Conservation (phyloP, 257 asterid species). For the Nicotiana tabacum region DNA sequence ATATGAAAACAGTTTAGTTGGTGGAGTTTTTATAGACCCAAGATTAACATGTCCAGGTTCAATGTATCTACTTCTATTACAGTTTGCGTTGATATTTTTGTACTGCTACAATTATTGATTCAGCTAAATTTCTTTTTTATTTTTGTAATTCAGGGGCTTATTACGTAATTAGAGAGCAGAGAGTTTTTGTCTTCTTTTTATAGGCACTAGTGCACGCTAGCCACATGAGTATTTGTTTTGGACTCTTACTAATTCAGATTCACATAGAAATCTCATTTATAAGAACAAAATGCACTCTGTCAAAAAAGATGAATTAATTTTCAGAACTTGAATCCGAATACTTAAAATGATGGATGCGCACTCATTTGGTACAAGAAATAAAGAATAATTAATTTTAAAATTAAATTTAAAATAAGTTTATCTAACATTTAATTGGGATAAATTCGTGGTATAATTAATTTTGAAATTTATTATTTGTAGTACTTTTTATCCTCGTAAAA, state of each 20-base stretch:
- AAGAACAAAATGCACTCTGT: too few species aligned
- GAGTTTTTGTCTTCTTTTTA: not conserved
- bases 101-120: not conserved
- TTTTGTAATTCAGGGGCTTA: not conserved
- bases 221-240: not conserved
- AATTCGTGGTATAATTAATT: too few species aligned
- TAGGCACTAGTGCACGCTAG: not conserved
- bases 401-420: too few species aligned
- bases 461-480: too few species aligned
- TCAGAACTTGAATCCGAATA: too few species aligned
- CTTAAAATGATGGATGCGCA: too few species aligned
- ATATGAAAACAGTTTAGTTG: not conserved
- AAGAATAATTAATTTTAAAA: too few species aligned
- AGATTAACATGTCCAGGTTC: not conserved
- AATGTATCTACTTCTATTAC: not conserved
- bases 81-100: not conserved
- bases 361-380: too few species aligned
- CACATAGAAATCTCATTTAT: too few species aligned
- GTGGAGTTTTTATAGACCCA: not conserved
- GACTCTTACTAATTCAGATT: not conserved
- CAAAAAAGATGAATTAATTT: too few species aligned
- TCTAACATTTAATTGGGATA: too few species aligned
- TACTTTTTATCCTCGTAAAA: accelerated
- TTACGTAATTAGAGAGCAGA: not conserved
- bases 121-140: not conserved